Percentiles rank a stretch among this genome's conserved stretches.
Evolutionary conservation across 306 rosid species (phyloP).

Genomic region (Inga laurina): DNA sequence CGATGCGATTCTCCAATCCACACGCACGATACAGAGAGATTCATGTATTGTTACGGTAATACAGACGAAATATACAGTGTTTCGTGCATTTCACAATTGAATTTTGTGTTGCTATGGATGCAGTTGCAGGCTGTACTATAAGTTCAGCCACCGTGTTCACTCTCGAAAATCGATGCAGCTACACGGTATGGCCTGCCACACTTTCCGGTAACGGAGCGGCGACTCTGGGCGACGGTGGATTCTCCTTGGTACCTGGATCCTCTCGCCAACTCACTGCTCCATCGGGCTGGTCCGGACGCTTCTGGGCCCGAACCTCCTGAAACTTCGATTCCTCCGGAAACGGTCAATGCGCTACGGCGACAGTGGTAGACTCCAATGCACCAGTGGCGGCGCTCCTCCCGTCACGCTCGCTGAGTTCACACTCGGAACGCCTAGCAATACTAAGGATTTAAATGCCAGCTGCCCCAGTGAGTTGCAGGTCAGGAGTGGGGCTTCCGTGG

Average conservation of each 20-base stretch:
- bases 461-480: constrained; percentile 75
- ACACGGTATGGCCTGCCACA: constrained; percentile 82
- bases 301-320: constrained; percentile 87
- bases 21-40: not conserved
- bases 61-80: not conserved
- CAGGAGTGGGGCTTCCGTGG: constrained; percentile 41
- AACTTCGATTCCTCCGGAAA: constrained; percentile 55
- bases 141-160: constrained; percentile 56
- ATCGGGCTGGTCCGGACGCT: constrained; percentile 83
- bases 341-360: constrained; percentile 72
- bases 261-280: constrained; percentile 52
- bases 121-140: constrained; percentile 39
- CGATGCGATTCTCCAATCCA: not conserved
- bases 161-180: constrained; percentile 59
- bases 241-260: constrained; percentile 46
- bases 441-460: constrained; percentile 56
- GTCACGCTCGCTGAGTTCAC: constrained; percentile 78
- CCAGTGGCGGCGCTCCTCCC: constrained; percentile 61
- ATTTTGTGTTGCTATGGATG: not conserved
- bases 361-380: constrained; percentile 65
- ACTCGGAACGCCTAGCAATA: constrained; percentile 25
- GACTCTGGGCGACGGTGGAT: constrained; percentile 65
- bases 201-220: constrained; percentile 71
- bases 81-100: not conserved
- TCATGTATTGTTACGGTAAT: no score